Conservation (phyloP, 139 green algal genomes). For the Pseudopediastrum boryanum region DNA sequence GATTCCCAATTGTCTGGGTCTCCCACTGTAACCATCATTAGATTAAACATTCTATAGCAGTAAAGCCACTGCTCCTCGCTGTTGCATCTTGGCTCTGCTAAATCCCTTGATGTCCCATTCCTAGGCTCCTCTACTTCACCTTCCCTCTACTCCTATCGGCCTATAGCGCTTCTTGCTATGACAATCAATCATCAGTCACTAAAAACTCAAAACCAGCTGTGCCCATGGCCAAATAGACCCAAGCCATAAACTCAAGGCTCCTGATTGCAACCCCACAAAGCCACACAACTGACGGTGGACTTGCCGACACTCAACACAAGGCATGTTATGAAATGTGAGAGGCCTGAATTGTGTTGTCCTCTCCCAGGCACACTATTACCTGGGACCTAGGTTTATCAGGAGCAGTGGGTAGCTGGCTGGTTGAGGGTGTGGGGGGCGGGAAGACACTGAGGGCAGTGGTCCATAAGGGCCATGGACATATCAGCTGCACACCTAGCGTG, state of each 20-base stretch:
- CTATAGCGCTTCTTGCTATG: no score
- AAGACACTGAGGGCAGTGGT: neutral
- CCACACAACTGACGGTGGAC: neutral
- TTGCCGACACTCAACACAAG: neutral
- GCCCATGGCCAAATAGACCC: neutral
- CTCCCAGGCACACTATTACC: neutral
- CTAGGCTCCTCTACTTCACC: no score
- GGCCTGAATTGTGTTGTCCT: neutral
- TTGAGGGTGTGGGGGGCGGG: neutral
- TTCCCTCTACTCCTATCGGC: no score
- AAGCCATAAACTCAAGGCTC: neutral
- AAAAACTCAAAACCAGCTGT: neutral
- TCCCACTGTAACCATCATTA: no score
- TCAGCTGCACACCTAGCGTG: neutral
- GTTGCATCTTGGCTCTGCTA: no score
- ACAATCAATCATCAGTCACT: no score
- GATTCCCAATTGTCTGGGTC: no score
- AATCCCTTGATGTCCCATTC: no score
- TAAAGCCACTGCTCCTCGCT: no score
- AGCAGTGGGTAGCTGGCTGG: conserved; percentile 1
- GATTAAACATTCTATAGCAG: no score
- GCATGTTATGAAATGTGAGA: neutral
- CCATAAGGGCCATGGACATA: neutral
- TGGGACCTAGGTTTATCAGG: neutral
- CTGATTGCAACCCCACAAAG: neutral